Base-by-base conservation (phyloP, 2,329 filamentous ascomycete species). In the Beauveria bassiana region DNA sequence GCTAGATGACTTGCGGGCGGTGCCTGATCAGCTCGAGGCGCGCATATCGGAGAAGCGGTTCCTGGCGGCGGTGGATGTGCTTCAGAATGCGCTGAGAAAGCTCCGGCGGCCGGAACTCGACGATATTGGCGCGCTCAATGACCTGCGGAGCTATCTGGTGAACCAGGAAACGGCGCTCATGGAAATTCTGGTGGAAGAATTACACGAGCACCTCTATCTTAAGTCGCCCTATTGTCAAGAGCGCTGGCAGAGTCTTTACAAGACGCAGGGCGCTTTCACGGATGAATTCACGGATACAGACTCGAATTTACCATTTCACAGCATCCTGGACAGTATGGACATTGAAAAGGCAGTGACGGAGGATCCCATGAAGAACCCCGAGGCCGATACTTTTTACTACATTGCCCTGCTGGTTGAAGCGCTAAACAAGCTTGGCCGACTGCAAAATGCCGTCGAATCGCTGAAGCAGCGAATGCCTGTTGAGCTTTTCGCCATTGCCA, bases 211-310 rank as follows among this genome's bases (percentile, higher is more conserved):
- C 75, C 81, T 99, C 4, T 99, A 99, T 71, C 85, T 99, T 45
- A 98, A 98, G 72, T 98, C 93, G 3, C 95, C 93, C 0, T 99
- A 99, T 72, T 98, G 93, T 71, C 92, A 96, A 71, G 91, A 96
- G 71, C 83, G 95, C 66, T 99, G 95, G 95, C 96, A 96, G 74
- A 84, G 83, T 62, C 85, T 96, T 63, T 82, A 87, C 43, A 88
- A 88, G 67, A 83, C 82, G 43, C 87, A 90, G 65, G 80, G 84
- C 53, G 77, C 78, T 3, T 78, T 76, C 64, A 77, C 76, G 49
- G 80, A 83, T 56, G 76, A 72, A 43, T 80, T 79, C 62, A 71
- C 75, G n/a, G 77, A 81, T 16, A 71, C 76, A 16, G 75, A 73
- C 12, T 68, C 75, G 10, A 73, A 82, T 38, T 71, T 75, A 2